Base-by-base conservation (phyloP, 257 asterid genomes). In the Parsonsia alboflavescens region DNA sequence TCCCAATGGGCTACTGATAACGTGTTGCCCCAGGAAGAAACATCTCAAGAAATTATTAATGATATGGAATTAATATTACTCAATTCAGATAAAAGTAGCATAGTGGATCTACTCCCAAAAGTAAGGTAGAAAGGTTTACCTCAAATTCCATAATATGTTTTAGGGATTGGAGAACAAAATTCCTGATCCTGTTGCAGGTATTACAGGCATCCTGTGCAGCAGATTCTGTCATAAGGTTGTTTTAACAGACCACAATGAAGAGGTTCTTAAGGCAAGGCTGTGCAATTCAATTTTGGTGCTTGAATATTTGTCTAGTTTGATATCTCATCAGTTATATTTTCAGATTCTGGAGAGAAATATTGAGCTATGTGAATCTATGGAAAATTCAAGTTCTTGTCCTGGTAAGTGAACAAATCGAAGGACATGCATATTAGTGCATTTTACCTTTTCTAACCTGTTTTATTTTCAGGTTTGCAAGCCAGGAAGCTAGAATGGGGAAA, bases 401-500 rank as follows among this genome's bases (percentile, higher is more conserved):
- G 86, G 97, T 93, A 77, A 79, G 90, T 73, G 76, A 80, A 80
- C 72, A 70, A 45, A 77, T 72, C 73, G 49, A 22, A 54, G 61
- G 57, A 50, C 22, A n/a, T n/a, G n/a, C n/a, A n/a, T n/a, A n/a
- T n/a, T n/a, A n/a, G n/a, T n/a, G n/a, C n/a, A n/a, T n/a, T n/a
- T n/a, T n/a, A n/a, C n/a, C n/a, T n/a, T n/a, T n/a, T n/a, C n/a
- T n/a, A 3, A 3, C 44, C 44, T 41, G 44, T 69, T 75, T 81
- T 71, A 9, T 62, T 79, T 79, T 71, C 89, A 87, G 96, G 78
- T 79, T 73, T 90, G 79, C 75, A 74, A 80, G 86, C 88, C 24
- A 89, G 87, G 87, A 92, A 88, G 81, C 89, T 94, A 74, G 98
- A 94, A 83, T 94, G 98, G 98, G 98, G 97, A 24, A 79, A 87